A percentile compares a stretch with the other conserved stretches of the same genome.
Evolutionary conservation across 140 eudicot genomes (phyloP).

Genomic region (Flaveria floridana): DNA sequence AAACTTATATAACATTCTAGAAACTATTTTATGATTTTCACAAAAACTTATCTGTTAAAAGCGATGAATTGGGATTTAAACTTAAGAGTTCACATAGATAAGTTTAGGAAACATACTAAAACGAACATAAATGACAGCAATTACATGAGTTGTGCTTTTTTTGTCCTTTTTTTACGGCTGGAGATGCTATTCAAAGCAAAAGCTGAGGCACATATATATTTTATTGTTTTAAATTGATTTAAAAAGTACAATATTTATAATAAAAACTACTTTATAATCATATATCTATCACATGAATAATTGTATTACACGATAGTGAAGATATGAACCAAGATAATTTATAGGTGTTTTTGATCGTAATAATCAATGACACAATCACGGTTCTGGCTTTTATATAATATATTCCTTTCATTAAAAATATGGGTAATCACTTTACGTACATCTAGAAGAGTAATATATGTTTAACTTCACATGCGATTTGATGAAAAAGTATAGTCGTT

Average conservation of each 20-base stretch:
- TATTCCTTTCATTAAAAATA: neutral
- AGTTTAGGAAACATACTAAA: neutral
- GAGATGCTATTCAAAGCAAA: slow-evolving; percentile 16
- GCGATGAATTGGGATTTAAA: neutral
- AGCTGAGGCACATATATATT: neutral
- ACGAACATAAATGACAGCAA: slow-evolving; percentile 3
- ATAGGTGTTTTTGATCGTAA: neutral
- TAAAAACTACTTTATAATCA: neutral
- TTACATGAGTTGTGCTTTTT: slow-evolving; percentile 5
- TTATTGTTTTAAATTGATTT: neutral
- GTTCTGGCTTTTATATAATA: neutral
- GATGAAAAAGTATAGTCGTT: neutral
- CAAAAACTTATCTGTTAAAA: neutral
- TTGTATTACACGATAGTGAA: neutral
- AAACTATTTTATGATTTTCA: neutral
- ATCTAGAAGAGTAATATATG: neutral
- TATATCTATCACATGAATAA: neutral
- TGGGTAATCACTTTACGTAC: neutral
- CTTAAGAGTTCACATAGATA: neutral
- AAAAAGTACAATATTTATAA: neutral
- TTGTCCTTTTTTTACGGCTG: slow-evolving; percentile 11
- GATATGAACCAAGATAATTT: neutral
- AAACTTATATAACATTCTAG: too few species aligned
- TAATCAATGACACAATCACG: neutral
- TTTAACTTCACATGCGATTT: slow-evolving; percentile 1